These are phyloP conservation scores for Suillus sp. DNA, from an alignment of 768 basidiomycete genomes.

Conservation along the genomic window DNA sequence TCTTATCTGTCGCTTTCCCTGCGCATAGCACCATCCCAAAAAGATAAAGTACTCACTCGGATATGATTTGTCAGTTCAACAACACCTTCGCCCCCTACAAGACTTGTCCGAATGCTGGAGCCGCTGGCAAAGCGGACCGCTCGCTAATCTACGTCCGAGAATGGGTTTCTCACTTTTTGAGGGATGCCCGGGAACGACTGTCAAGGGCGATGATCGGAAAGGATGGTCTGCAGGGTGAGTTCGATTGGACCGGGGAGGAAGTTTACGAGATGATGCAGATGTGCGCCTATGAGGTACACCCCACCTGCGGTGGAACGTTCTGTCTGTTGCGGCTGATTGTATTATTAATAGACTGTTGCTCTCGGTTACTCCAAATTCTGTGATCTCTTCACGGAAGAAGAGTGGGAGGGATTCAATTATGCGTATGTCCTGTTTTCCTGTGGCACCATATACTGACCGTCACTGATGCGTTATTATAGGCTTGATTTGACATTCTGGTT, in stretches of 20 bases:
- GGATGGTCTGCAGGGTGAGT: constrained; percentile 41
- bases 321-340: background rate
- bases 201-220: constrained; percentile 6
- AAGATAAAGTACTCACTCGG: background rate
- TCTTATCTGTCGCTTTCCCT: background rate
- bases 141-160: constrained; percentile 54
- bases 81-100: constrained; percentile 86
- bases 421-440: constrained; percentile 43
- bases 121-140: constrained; percentile 53
- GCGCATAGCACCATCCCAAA: background rate
- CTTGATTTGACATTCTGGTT: constrained; percentile 69
- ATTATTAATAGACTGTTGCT: constrained; percentile 71
- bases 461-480: constrained; percentile 32
- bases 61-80: constrained; percentile 54
- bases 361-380: constrained; percentile 93
- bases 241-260: constrained; percentile 65
- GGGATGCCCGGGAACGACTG: constrained; percentile 62
- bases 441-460: background rate
- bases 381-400: constrained; percentile 83
- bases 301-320: background rate
- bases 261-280: constrained; percentile 78
- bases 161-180: constrained; percentile 77
- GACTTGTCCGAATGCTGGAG: constrained; percentile 71
- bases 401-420: constrained; percentile 94
- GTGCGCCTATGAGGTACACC: constrained; percentile 79